Percentiles rank a stretch among this genome's conserved stretches.
Conservation (phyloP, 768 basidiomycete genomes). For the Solioccasus polychromus region DNA sequence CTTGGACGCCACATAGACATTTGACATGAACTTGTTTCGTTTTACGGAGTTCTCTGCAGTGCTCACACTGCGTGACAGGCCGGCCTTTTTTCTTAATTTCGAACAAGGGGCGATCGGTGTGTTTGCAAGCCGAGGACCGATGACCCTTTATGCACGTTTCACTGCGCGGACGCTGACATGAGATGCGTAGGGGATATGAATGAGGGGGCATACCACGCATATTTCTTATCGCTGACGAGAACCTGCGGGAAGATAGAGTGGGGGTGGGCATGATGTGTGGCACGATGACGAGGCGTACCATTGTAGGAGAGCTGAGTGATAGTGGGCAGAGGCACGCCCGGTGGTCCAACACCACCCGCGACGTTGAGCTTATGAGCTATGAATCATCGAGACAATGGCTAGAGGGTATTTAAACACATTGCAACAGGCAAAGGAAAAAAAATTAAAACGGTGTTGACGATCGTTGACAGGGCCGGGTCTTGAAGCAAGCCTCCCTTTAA, state of each 20-base stretch:
- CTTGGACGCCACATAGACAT: slow-evolving; percentile 41
- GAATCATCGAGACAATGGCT: slow-evolving; percentile 28
- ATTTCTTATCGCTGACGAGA: slow-evolving; percentile 74
- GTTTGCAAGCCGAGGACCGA: slow-evolving; percentile 84
- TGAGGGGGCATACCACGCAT: slow-evolving; percentile 65
- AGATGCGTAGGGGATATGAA: slow-evolving; percentile 1
- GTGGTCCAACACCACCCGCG: slow-evolving; percentile 53
- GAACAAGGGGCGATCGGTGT: slow-evolving; percentile 83
- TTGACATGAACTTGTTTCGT: slow-evolving; percentile 45
- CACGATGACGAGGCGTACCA: slow-evolving; percentile 39
- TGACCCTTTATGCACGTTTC: slow-evolving; percentile 95
- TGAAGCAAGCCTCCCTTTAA: slow-evolving; percentile 20
- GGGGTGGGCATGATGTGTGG: slow-evolving; percentile 1
- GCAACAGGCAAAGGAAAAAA: slow-evolving; percentile 25
- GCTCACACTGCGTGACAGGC: slow-evolving; percentile 53
- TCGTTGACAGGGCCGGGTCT: slow-evolving; percentile 43
- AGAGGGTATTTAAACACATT: slow-evolving; percentile 47
- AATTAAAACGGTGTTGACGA: slow-evolving; percentile 45
- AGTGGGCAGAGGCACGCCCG: slow-evolving; percentile 21
- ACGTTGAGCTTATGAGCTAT: slow-evolving; percentile 54
- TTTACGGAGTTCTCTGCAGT: slow-evolving; percentile 47
- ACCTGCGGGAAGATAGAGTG: slow-evolving; percentile 40
- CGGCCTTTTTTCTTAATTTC: slow-evolving; percentile 71
- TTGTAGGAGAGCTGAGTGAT: slow-evolving; percentile 27
- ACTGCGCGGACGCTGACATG: slow-evolving; percentile 37